Evolutionary conservation across 2,329 filamentous ascomycete species (phyloP), one percentile per base, ranked within the genome.

Genomic region (Microcyclosporella mali): DNA sequence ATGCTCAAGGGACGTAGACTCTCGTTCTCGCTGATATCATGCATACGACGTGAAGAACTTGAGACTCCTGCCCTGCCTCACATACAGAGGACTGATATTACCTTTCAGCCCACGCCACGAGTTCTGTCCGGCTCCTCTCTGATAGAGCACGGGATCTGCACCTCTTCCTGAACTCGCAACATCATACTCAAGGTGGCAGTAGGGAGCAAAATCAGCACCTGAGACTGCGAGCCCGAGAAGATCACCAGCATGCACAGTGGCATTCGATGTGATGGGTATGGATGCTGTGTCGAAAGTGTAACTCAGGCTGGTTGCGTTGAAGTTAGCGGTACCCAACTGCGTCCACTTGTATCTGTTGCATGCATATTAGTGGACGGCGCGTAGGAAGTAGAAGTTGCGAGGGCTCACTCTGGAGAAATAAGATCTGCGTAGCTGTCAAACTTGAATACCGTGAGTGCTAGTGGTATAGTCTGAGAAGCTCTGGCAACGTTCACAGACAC

Each of bases 151-250:
- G 12, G 17, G 32, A 6, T 16, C 18, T 25, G 21, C 21, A 25
- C 21, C 21, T 8, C 11, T 10, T 34, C 43, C 42, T 33, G 30
- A 25, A 16, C 9, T 21, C 3, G 18, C 31, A n/a, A 33, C 25
- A 15, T 46, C 39, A 33, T 45, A 53, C 37, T 55, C 53, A 29
- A 57, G 40, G 45, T 57, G 52, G 28, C 54, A 57, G 31, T 53
- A 54, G 25, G 54, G 52, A 18, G 49, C 42, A 21, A 51, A 53
- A 29, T 57, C 52, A 10, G 37, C 33, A 0, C 54, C 54, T 0
- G 38, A 15, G 17, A 56, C 54, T 7, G 47, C 36, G 10, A 56
- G 9, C 1, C 54, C 54, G 4, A 57, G 42, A 10, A 51, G 14
- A 15, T 57, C 52, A 1, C 54, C 54, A 3, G 40, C 37, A 3